These are phyloP conservation scores for Cryptococcus neoformans DNA, from an alignment of 1,284 basidiomycete genomes.

Conservation along the genomic window DNA sequence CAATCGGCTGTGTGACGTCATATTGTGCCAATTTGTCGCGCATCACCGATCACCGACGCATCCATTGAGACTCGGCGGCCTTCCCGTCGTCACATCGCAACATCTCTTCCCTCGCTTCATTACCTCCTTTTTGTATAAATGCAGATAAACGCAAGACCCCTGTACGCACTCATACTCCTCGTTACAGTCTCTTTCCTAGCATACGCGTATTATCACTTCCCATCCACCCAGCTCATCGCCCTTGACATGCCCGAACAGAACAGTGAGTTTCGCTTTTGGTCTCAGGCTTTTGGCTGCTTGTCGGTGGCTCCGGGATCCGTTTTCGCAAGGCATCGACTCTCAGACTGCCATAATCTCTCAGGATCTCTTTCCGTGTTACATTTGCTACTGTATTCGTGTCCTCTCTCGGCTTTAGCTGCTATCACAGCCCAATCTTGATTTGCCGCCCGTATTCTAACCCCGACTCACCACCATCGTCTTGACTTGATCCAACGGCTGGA, in stretches of 20 bases:
- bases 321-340: background rate
- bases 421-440: no score
- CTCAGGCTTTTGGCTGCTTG: background rate
- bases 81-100: background rate
- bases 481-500: background rate
- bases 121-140: background rate
- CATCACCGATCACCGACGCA: background rate
- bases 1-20: background rate
- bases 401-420: no score
- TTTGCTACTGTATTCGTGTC: background rate
- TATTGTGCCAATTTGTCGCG: background rate
- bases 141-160: background rate
- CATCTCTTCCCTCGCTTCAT: background rate
- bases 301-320: background rate
- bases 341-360: background rate
- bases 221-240: background rate
- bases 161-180: background rate
- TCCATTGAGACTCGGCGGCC: background rate
- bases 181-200: background rate
- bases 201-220: background rate
- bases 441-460: no score
- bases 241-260: slow-evolving; percentile 26
- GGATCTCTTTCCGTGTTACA: background rate
- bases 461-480: no score
- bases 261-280: slow-evolving; percentile 13